A percentile compares a stretch with the other conserved stretches of the same genome.
Evolutionary conservation across 176 grass and related monocot genomes (phyloP).

Genomic region (Zoysia japonica): DNA sequence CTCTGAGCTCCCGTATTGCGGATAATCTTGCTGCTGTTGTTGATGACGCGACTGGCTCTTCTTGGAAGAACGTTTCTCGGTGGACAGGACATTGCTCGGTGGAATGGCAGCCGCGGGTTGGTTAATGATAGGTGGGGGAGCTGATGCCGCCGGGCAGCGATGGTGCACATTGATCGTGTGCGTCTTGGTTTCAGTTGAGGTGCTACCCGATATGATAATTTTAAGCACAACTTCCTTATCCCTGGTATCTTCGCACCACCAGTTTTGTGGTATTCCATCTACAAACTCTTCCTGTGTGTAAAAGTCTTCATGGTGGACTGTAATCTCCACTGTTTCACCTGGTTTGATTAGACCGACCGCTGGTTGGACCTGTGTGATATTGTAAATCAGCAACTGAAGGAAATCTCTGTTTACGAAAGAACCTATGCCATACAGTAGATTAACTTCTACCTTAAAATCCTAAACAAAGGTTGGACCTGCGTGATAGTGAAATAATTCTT

Average conservation of each 20-base stretch:
- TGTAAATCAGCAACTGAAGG: slow-evolving; percentile 3
- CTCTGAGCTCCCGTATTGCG: slow-evolving; percentile 52
- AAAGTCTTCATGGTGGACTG: slow-evolving; percentile 80
- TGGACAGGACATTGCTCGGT: slow-evolving; percentile 36
- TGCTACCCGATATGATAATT: slow-evolving; percentile 67
- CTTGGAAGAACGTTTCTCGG: slow-evolving; percentile 61
- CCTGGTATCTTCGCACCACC: slow-evolving; percentile 85
- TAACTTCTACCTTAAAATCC: slow-evolving; percentile 3
- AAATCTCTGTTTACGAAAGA: background rate
- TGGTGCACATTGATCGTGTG: slow-evolving; percentile 71
- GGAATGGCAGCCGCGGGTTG: background rate
- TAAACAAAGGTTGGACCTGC: background rate
- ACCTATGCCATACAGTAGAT: background rate
- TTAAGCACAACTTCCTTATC: slow-evolving; percentile 70
- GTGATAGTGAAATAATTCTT: slow-evolving; percentile 14
- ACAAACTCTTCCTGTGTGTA: slow-evolving; percentile 86
- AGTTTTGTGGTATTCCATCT: slow-evolving; percentile 90
- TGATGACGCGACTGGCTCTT: slow-evolving; percentile 51
- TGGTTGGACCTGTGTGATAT: slow-evolving; percentile 66
- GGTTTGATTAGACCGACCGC: slow-evolving; percentile 71
- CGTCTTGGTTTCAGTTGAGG: slow-evolving; percentile 57
- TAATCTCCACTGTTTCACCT: slow-evolving; percentile 69
- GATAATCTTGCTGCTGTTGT: slow-evolving; percentile 43
- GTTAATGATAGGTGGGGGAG: slow-evolving; percentile 35
- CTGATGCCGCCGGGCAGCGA: slow-evolving; percentile 52